phyloP scores from a whole-genome alignment of 129 eudicot species.

The Escallonia herrerae region DNA sequence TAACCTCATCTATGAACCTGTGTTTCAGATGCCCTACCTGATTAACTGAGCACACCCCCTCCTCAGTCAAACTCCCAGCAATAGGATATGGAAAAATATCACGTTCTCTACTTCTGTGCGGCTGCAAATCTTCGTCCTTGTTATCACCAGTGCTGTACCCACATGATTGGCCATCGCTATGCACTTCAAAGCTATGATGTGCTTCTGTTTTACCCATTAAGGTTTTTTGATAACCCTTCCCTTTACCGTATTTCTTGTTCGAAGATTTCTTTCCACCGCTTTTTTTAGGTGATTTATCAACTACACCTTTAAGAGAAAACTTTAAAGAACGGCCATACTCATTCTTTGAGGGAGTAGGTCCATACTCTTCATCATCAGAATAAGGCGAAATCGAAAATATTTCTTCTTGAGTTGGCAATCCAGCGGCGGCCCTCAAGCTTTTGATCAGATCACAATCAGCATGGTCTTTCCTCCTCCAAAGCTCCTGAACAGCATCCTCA shows the following conservation, averaged over 20 bases:
- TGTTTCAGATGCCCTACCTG: slow-evolving; percentile 35
- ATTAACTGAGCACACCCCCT: slow-evolving; percentile 38
- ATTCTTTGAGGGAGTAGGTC: slow-evolving; percentile 42
- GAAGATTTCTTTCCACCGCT: slow-evolving; percentile 58
- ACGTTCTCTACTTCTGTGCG: slow-evolving; percentile 25
- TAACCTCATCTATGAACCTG: slow-evolving; percentile 46
- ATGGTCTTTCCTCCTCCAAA: slow-evolving; percentile 92
- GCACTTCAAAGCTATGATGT: slow-evolving; percentile 28
- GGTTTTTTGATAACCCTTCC: slow-evolving; percentile 33
- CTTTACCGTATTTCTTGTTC: slow-evolving; percentile 57
- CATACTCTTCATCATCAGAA: slow-evolving; percentile 85
- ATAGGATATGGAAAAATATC: slow-evolving; percentile 30
- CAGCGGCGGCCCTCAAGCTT: slow-evolving; percentile 91
- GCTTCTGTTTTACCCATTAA: slow-evolving; percentile 26
- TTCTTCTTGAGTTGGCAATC: slow-evolving; percentile 89
- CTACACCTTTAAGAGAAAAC: slow-evolving; percentile 70
- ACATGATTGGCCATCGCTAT: slow-evolving; percentile 36
- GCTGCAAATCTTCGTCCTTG: slow-evolving; percentile 46
- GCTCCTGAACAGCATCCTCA: slow-evolving; percentile 98
- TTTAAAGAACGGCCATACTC: slow-evolving; percentile 67
- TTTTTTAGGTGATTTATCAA: slow-evolving; percentile 67
- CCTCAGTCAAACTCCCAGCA: slow-evolving; percentile 47
- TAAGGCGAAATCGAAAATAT: slow-evolving; percentile 77
- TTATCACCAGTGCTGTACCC: slow-evolving; percentile 35
- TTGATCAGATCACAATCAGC: slow-evolving; percentile 65